Conservation (phyloP, 306 rosid species). For the Gastrolobium villosum region DNA sequence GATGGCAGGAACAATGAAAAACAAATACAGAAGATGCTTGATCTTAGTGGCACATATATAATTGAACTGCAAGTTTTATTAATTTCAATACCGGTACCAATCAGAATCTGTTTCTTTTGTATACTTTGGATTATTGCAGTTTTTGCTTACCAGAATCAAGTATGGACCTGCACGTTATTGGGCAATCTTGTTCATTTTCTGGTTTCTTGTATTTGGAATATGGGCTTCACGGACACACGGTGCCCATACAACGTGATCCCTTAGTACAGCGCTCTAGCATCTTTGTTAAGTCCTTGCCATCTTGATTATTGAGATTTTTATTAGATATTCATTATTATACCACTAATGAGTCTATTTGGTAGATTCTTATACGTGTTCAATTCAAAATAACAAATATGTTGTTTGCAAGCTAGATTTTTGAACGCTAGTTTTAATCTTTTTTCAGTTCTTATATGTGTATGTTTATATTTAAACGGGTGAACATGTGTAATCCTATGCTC, state of each 20-base stretch:
- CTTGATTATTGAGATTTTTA: constrained; percentile 38
- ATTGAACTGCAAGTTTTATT: not conserved
- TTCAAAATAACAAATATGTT: constrained; percentile 34
- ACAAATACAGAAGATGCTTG: constrained; percentile 34
- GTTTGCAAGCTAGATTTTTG: constrained; percentile 43
- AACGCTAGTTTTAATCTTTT: not conserved
- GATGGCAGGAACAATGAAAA: constrained; percentile 12
- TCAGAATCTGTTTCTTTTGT: constrained; percentile 41
- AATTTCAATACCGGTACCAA: not conserved
- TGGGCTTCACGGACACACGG: constrained; percentile 96
- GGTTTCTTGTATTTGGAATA: constrained; percentile 98
- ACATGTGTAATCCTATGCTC: constrained; percentile 15
- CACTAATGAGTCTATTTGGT: constrained; percentile 31
- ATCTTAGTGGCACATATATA: constrained; percentile 30
- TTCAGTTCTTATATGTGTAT: not conserved
- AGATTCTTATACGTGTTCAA: constrained; percentile 39
- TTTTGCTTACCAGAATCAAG: constrained; percentile 95
- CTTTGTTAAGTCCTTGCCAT: constrained; percentile 19
- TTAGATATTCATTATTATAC: constrained; percentile 44
- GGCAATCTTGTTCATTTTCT: constrained; percentile 97
- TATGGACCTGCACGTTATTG: constrained; percentile 99
- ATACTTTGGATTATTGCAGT: constrained; percentile 66
- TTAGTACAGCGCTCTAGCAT: constrained; percentile 30
- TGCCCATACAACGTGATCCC: constrained; percentile 73
- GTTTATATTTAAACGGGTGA: not conserved